Conservation (phyloP, 371 early-diverging fungal species). For the Choanephora cucurbitarum region DNA sequence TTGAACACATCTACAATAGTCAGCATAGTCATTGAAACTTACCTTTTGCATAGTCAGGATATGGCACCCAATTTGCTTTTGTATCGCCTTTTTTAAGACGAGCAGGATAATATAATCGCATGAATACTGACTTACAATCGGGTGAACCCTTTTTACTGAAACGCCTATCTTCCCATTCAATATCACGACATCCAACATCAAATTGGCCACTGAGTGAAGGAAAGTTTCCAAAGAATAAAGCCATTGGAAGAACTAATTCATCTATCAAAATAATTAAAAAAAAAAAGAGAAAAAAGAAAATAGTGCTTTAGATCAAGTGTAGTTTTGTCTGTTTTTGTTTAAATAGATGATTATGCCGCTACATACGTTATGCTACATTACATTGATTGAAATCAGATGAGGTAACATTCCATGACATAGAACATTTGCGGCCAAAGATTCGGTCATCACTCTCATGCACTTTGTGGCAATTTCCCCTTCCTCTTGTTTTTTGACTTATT, state of each 20-base stretch:
- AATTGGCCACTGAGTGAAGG: constrained; percentile 32
- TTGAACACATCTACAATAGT: too few species aligned
- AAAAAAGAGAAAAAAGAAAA: too few species aligned
- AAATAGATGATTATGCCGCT: too few species aligned
- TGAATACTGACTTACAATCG: constrained; percentile 8
- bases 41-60: constrained; percentile 20
- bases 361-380: too few species aligned
- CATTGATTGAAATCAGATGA: neutral
- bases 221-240: constrained; percentile 24
- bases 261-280: neutral
- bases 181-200: constrained; percentile 32
- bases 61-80: constrained; percentile 19
- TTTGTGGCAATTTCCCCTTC: too few species aligned
- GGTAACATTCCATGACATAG: neutral
- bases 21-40: too few species aligned
- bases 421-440: neutral
- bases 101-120: constrained; percentile 29
- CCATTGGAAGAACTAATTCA: neutral
- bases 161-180: constrained; percentile 20
- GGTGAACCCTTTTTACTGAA: neutral
- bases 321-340: too few species aligned
- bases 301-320: too few species aligned
- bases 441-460: too few species aligned
- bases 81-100: constrained; percentile 10
- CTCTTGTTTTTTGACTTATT: too few species aligned